A percentile compares a stretch with the other conserved stretches of the same genome.
Evolutionary conservation across 345 rosid species (phyloP).

Genomic region (Melaleuca quinquenervia): DNA sequence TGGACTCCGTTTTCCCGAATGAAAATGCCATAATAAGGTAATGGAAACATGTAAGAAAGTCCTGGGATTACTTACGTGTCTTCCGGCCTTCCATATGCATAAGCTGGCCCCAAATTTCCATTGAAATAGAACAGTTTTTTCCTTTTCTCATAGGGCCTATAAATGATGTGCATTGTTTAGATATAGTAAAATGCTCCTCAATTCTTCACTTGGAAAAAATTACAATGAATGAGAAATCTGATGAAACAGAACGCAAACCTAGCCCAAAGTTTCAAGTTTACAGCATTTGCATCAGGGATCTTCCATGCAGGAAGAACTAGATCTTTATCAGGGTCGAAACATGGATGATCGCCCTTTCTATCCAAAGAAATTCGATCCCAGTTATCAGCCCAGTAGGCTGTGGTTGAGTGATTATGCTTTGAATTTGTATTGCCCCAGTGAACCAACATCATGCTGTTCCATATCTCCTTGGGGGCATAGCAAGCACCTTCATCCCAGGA

Average conservation of each 20-base stretch:
- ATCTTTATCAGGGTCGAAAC: constrained; percentile 92
- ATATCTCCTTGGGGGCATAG: constrained; percentile 99
- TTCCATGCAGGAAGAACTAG: constrained; percentile 99
- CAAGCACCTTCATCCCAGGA: constrained; percentile 99
- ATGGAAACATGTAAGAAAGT: neutral
- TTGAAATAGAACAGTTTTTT: constrained; percentile 83
- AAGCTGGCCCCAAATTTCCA: constrained; percentile 95
- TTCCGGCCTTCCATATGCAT: constrained; percentile 79
- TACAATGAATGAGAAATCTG: neutral
- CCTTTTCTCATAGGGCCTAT: constrained; percentile 69
- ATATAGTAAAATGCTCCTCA: neutral
- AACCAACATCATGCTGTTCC: constrained; percentile 97
- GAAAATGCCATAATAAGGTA: neutral
- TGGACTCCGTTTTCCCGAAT: neutral
- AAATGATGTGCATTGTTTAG: neutral
- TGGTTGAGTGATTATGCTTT: constrained; percentile 87
- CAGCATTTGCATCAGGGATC: constrained; percentile 48
- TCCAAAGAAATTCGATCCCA: constrained; percentile 68
- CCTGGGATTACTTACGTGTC: constrained; percentile 46
- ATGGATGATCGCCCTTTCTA: constrained; percentile 85
- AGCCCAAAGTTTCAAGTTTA: constrained; percentile 57
- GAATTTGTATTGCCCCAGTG: constrained; percentile 99
- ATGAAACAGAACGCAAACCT: constrained; percentile 21
- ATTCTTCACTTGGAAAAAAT: neutral
- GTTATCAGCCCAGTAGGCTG: constrained; percentile 86